Conservation (phyloP, 345 rosid genomes). For the Gynandropsis gynandra region DNA sequence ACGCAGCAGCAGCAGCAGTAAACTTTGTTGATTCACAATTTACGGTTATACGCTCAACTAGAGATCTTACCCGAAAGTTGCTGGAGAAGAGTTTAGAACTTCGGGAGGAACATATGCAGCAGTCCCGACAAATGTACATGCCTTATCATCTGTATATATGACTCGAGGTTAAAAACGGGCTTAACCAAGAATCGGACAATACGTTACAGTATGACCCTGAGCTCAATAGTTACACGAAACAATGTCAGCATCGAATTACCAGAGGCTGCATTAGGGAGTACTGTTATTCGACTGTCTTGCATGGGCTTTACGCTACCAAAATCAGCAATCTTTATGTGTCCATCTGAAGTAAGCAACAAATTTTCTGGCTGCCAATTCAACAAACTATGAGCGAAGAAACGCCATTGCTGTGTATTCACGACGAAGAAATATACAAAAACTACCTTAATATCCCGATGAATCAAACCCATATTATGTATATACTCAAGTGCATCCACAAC, state of each 20-base stretch:
- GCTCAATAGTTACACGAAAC: conserved; percentile 7
- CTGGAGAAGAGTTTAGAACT: conserved; percentile 97
- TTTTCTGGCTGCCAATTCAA: conserved; percentile 81
- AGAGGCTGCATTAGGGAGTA: conserved; percentile 90
- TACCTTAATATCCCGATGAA: conserved; percentile 99
- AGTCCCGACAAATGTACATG: conserved; percentile 86
- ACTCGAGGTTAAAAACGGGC: conserved; percentile 3
- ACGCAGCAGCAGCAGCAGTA: too few relatives aligned
- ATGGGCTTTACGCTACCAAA: conserved; percentile 98
- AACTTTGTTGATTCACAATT: too few relatives aligned
- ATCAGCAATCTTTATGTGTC: conserved; percentile 93
- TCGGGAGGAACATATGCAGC: conserved; percentile 99
- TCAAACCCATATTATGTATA: conserved; percentile 81
- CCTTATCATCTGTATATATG: conserved; percentile 72
- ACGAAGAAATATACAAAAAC: conserved; percentile 9
- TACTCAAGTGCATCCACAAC: conserved; percentile 96
- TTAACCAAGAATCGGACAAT: conserved; percentile 15
- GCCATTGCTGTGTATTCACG: conserved; percentile 13
- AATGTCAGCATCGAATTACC: conserved; percentile 34
- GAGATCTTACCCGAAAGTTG: conserved; percentile 76
- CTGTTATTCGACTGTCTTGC: conserved; percentile 85
- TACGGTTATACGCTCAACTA: too few relatives aligned
- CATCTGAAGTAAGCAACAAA: conserved; percentile 65
- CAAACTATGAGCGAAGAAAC: conserved; percentile 17
- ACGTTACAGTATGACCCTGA: neutral